Evolutionary conservation across 805 yeast species (phyloP).

Genomic region (Lipomyces anomalus): DNA sequence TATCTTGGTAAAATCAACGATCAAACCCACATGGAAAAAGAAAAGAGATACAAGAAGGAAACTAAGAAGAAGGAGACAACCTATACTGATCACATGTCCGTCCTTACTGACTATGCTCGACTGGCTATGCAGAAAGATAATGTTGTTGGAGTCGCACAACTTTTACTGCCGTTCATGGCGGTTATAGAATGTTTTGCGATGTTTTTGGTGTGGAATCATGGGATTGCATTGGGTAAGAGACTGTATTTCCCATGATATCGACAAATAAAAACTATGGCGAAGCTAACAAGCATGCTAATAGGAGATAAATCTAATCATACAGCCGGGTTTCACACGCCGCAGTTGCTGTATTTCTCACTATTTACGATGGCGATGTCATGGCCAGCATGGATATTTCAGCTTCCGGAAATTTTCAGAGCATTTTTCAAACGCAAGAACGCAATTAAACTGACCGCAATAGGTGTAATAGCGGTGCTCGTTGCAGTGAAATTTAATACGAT

Average conservation of each 20-base stretch:
- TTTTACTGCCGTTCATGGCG: constrained; percentile 3
- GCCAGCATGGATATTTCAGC: not conserved
- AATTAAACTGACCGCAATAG: not conserved
- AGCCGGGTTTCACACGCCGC: constrained; percentile 66
- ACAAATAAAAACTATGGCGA: too few relatives aligned
- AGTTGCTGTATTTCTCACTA: constrained; percentile 68
- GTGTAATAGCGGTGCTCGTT: constrained; percentile 35
- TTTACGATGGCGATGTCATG: constrained; percentile 57
- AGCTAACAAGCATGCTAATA: too few relatives aligned
- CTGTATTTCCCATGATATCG: not conserved
- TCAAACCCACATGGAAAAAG: too few relatives aligned
- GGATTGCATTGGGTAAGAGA: constrained; percentile 54
- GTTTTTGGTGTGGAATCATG: constrained; percentile 66
- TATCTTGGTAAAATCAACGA: too few relatives aligned
- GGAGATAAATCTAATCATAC: constrained; percentile 89
- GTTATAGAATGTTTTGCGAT: constrained; percentile 49
- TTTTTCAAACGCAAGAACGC: not conserved
- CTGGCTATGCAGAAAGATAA: not conserved
- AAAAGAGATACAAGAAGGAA: not conserved
- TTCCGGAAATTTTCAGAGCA: not conserved
- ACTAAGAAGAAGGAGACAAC: not conserved
- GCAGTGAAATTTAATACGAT: constrained; percentile 58
- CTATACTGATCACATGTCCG: not conserved
- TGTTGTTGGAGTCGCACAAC: not conserved
- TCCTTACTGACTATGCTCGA: not conserved